Conservation (phyloP, 2,329 filamentous ascomycete species). For the Rutstroemia sp. region DNA sequence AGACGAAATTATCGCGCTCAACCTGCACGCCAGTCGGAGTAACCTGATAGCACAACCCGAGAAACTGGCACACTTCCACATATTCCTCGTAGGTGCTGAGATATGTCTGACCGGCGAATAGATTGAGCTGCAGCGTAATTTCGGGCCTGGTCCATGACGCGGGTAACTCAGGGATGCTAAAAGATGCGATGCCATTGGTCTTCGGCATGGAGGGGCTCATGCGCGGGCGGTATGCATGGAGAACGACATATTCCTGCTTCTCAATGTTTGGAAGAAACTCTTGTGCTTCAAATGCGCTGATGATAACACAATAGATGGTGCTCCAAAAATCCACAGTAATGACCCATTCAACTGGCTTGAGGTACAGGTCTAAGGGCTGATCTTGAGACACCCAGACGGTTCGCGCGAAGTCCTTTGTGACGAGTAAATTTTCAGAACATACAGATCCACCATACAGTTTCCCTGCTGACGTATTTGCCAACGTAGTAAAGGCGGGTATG, state of each 20-base stretch:
- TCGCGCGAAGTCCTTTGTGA: too few species aligned
- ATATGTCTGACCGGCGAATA: conserved; percentile 65
- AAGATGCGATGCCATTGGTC: conserved; percentile 41
- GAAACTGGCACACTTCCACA: conserved; percentile 38
- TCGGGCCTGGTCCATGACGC: conserved; percentile 14
- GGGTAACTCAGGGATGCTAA: conserved; percentile 30
- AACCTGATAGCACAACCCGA: conserved; percentile 39
- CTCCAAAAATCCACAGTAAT: conserved; percentile 30
- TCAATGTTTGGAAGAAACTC: conserved; percentile 36
- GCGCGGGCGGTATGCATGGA: conserved; percentile 47
- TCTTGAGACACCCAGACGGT: too few species aligned
- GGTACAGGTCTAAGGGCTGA: conserved; percentile 35
- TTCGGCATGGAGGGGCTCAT: conserved; percentile 31
- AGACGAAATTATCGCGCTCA: conserved; percentile 31
- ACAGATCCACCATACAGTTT: too few species aligned
- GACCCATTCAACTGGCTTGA: conserved; percentile 48
- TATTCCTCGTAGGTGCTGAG: conserved; percentile 49
- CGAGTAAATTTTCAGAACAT: too few species aligned
- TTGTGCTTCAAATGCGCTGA: conserved; percentile 56
- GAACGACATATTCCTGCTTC: conserved; percentile 27
- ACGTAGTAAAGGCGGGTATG: too few species aligned
- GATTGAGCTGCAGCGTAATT: conserved; percentile 43
- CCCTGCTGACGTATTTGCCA: too few species aligned
- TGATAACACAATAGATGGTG: conserved; percentile 32
- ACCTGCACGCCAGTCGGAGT: conserved; percentile 14